phyloP scores from a whole-genome alignment of 768 basidiomycete genomes.

The Agaricus subrufescens region DNA sequence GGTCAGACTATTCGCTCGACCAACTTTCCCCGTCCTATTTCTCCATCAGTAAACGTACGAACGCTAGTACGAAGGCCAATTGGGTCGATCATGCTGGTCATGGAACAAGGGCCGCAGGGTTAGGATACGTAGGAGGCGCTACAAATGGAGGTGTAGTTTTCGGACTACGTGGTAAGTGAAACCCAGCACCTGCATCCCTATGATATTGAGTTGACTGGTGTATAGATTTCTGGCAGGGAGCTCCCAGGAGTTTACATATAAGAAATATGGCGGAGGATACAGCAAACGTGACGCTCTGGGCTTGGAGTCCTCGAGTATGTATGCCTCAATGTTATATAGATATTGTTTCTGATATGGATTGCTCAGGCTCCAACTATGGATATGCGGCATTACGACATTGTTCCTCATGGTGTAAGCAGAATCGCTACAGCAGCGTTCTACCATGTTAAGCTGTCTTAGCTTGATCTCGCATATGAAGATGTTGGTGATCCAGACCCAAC shows the following conservation, averaged over 20 bases:
- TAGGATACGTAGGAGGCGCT: slow-evolving; percentile 33
- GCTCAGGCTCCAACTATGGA: slow-evolving; percentile 28
- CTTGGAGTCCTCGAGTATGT: slow-evolving; percentile 24
- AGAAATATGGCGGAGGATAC: slow-evolving; percentile 23
- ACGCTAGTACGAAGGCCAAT: slow-evolving; percentile 18
- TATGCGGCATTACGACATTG: slow-evolving; percentile 34
- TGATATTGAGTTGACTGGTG: no score
- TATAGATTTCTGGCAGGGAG: slow-evolving; percentile 34
- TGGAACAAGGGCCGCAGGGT: slow-evolving; percentile 28
- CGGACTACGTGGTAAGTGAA: slow-evolving; percentile 23
- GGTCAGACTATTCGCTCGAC: slow-evolving; percentile 32
- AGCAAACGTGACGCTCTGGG: slow-evolving; percentile 30
- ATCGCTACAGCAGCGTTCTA: not conserved
- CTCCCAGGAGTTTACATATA: slow-evolving; percentile 30
- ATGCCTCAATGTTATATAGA: not conserved
- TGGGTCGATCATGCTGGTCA: slow-evolving; percentile 27
- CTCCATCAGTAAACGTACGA: slow-evolving; percentile 26
- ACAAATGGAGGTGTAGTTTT: slow-evolving; percentile 30
- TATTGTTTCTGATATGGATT: no score
- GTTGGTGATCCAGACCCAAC: slow-evolving; percentile 33
- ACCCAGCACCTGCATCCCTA: not conserved
- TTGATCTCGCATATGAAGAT: slow-evolving; percentile 35
- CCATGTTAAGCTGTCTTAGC: slow-evolving; percentile 14
- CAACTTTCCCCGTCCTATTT: slow-evolving; percentile 27
- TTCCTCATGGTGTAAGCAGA: slow-evolving; percentile 28